These are phyloP conservation scores for Thelonectria blattea DNA, from an alignment of 2,329 filamentous ascomycete species.

Conservation along the genomic window DNA sequence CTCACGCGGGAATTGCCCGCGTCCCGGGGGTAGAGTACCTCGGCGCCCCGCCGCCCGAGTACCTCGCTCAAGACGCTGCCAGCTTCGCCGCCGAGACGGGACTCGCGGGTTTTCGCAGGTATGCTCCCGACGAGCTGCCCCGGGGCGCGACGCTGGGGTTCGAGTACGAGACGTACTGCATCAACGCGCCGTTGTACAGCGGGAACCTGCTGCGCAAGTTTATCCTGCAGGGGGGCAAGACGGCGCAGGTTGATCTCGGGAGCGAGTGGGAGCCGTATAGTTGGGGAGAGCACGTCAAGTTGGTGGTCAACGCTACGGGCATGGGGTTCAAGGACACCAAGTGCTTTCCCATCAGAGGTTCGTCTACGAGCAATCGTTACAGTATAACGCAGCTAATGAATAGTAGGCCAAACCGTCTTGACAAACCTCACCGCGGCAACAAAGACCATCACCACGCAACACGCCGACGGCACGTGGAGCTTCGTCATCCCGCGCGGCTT, in stretches of 20 bases:
- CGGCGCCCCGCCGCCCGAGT: constrained; percentile 50
- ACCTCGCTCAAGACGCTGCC: constrained; percentile 40
- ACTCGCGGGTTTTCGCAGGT: constrained; percentile 36
- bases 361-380: too few species aligned
- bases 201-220: constrained; percentile 42
- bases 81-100: constrained; percentile 40
- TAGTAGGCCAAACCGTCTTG: constrained; percentile 44
- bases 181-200: constrained; percentile 62
- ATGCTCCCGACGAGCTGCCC: constrained; percentile 47
- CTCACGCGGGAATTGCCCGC: constrained; percentile 54
- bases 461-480: constrained; percentile 66
- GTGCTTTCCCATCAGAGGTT: constrained; percentile 45
- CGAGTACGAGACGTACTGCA: constrained; percentile 60
- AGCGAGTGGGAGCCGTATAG: constrained; percentile 43
- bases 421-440: constrained; percentile 45
- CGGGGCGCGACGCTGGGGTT: constrained; percentile 52
- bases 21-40: constrained; percentile 59
- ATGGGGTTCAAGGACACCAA: constrained; percentile 42
- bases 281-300: constrained; percentile 28
- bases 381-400: constrained; percentile 7
- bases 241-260: constrained; percentile 36
- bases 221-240: constrained; percentile 40
- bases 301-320: constrained; percentile 44
- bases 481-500: constrained; percentile 68
- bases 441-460: constrained; percentile 62